Evolutionary conservation across 2,329 filamentous ascomycete genomes (phyloP), one percentile per base, ranked within the genome.

Genomic region (Aspergillus ochraceus): DNA sequence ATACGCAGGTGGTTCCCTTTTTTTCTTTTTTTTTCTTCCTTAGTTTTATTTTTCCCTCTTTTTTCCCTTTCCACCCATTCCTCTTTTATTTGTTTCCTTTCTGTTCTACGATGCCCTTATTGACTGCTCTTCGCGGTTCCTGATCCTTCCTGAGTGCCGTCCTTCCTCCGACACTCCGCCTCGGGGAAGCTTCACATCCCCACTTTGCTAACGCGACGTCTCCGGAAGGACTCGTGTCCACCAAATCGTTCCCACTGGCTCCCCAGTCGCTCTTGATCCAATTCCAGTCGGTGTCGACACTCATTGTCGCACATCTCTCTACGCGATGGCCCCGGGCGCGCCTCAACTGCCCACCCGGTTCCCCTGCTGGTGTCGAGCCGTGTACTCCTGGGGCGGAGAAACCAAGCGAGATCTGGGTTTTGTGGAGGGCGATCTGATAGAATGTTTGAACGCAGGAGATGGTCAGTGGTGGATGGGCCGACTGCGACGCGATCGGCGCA

Each of bases 381-480:
- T 96, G 49, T 97, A 96, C 76, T 96, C 92, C 19, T 97, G 91
- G 90, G 91, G 92, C 76, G 92, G 92, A 81, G 92, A 97, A 88
- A 94, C 90, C 24, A 96, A 96, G 81, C 88, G 90, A 75, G 95
- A 99, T 74, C 84, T 99, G 59, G 95, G 95, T 17, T 99, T 99
- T 77, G 90, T 99, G 68, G 95, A 99, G 77, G 95, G 95, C 64
- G 95, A 99, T 77, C 79, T 99, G 66, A 99, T 99, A 75, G 95
- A 99, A 85, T 97, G 94, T 72, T 83, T 99, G 55, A 99, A 99
- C 75, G 95, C 95, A 20, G 95, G 95, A 64, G 95, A 99, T 79
- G 95, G 95, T 55, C 93, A 91, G 51, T 99, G 95, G 95, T 99
- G 95, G 95, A 97, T 93, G 79, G 95, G 95, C 52, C 87, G 94